Base-by-base conservation (phyloP, 176 grass and related monocot genomes). In the Oryza nivara region DNA sequence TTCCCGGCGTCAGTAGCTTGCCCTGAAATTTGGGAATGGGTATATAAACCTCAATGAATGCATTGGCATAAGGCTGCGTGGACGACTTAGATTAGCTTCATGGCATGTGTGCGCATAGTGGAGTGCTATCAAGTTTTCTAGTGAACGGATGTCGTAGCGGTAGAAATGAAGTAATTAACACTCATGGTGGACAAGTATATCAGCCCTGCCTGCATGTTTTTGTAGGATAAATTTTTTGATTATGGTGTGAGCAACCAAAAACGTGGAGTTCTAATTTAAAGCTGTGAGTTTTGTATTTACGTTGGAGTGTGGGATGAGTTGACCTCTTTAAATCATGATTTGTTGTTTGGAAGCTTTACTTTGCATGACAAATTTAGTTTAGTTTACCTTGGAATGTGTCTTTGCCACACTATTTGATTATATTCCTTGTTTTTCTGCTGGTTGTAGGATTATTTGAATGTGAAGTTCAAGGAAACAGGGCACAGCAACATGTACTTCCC, bases 401-500 rank as follows among this genome's bases (percentile, higher is more conserved):
- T 43, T 49, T 75, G 7, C 28, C 68, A 10, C 35, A 75, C 34
- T 43, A 70, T 28, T 28, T 88, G 38, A 80, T 54, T 82, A 58
- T 26, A 72, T 67, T 48, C 0, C 9, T 82, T 7, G n/a, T 14
- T 78, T 65, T 67, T 14, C 65, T 67, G 56, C 68, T 74, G 8
- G 0, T 74, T 83, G 30, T 72, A 99, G 96, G 93, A 99, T 74
- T 99, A 94, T 89, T 72, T 99, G 83, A 99, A 99, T 86, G 89
- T 92, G 30, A 94, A 99, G 86, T 98, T 98, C 86, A 98, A 98
- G 84, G 96, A 94, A 72, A 96, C 96, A 68, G 96, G 96, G 6
- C 96, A 99, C 71, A 99, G 88, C 72, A 99, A 99, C 68, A 99
- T 99, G 96, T 99, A 99, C 83, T 99, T 99, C 38, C 96, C 96